Evolutionary conservation across 768 basidiomycete genomes (phyloP), one percentile per base, ranked within the genome.

Genomic region (Boletus rubropictus): DNA sequence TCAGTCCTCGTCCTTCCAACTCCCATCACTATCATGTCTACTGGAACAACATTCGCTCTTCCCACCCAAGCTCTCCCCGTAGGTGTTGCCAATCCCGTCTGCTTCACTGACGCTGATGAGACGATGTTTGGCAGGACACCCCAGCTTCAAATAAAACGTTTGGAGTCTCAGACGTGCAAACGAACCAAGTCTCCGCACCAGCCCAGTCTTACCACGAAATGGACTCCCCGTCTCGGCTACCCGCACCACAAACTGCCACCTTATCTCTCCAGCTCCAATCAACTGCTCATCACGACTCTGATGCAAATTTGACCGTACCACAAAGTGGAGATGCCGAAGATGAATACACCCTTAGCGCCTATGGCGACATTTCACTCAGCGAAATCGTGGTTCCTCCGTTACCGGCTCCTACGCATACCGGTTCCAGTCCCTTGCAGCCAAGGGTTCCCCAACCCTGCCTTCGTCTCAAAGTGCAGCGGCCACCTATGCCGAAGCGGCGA

Each of bases 361-460:
- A 65, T 33, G 76, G 78, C 7, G 73, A 78, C 21, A 70, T 76
- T 21, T 73, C 74, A 1, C 60, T 72, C 1, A 57, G 68, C 20
- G 69, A 72, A 36, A 53, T 64, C 21, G 61, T 68, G 22, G 68
- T 68, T 25, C 49, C 73, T 4, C 69, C 69, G 0, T 62, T 54
- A 3, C 39, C 46, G 1, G 7, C 40, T 20, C 31, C 48, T 11
- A 7, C 47, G 12, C 27, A 3, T 11, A 3, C 17, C 17, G 28
- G 7, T 17, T 3, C 35, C 1, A 15, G 27, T 6, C 28, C 25
- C 3, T 31, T 53, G 15, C 49, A 46, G 9, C 25, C 46, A 1
- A 51, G n/a, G 24, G 6, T 15, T 12, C 39, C 51, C 10, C 61
- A 35, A 24, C 56, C 55, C 8, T 52, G 50, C 37, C 52, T 66